These are phyloP conservation scores for Pestalotiopsis sp. DNA, from an alignment of 2,329 filamentous ascomycete species.

Conservation along the genomic window DNA sequence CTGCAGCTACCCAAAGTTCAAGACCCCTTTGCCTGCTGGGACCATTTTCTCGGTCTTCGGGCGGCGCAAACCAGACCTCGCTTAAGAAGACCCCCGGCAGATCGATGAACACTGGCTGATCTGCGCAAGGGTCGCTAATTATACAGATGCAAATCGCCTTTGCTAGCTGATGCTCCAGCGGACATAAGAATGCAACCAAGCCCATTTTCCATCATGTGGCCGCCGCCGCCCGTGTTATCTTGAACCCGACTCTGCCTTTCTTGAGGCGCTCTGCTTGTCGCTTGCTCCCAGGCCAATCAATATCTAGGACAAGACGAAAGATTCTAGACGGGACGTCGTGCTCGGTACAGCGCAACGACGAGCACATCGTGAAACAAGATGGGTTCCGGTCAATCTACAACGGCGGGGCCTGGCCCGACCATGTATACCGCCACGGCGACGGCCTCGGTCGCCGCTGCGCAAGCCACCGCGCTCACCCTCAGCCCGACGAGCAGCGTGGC, in stretches of 20 bases:
- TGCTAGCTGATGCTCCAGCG: neutral
- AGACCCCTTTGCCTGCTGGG: neutral
- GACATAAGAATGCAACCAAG: neutral
- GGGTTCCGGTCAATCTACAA: constrained; percentile 12
- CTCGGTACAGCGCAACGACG: neutral
- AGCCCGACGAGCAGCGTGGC: constrained; percentile 46
- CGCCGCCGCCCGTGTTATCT: neutral
- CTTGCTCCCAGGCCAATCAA: neutral
- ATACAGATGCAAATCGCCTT: neutral
- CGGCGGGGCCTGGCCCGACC: constrained; percentile 22
- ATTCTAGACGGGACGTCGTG: neutral
- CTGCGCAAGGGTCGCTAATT: neutral
- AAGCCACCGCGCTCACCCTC: constrained; percentile 43
- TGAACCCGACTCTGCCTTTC: neutral
- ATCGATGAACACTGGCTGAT: neutral
- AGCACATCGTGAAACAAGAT: constrained; percentile 2
- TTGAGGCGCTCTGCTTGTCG: neutral
- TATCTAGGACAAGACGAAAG: neutral
- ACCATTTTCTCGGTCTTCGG: neutral
- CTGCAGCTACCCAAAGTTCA: neutral
- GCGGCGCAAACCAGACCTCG: neutral
- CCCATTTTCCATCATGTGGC: neutral
- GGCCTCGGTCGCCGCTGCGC: constrained; percentile 13
- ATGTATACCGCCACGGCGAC: constrained; percentile 14
- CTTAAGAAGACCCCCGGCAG: neutral